Evolutionary conservation across 371 early-diverging fungal genomes (phyloP), one percentile per base, ranked within the genome.

Genomic region (Apophysomyces ossiformis): DNA sequence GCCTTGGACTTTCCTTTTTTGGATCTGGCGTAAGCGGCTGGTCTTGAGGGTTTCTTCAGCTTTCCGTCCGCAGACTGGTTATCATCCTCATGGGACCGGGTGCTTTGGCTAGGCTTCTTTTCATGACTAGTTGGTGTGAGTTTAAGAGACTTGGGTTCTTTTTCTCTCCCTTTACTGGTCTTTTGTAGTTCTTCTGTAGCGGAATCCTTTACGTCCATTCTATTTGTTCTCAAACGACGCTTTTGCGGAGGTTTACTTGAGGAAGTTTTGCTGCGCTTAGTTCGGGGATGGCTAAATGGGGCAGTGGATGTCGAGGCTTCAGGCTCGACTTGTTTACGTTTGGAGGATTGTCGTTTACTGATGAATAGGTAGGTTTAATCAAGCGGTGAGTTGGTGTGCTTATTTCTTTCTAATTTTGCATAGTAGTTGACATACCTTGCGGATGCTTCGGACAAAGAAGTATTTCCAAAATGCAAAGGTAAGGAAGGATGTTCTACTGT

Each of bases 1-100:
- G 65, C 69, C 38, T 69, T 69, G 16, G 45, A 64, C 37, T 69
- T 69, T 15, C 69, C 69, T 41, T 69, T 68, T 54, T 50, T 57
- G 18, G 44, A 63, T 16, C 58, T 58, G 36, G 37, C 45, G 13
- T 15, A 2, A 45, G 43, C 45, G 15, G 44, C 37, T 8, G 32
- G 16, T 9, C 26, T 45, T 37, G 18, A 21, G 18, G 38, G 44
- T 60, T 39, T 39, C 41, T 60, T 45, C 60, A 26, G 16, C 60
- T 60, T 60, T 35, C 41, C 44, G 8, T 60, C 45, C 16, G 60
- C 41, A 21, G 60, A 32, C 21, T n/a, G 41, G 41, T 21, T 41
- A 32, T 39, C 26, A 41, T 45, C 60, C 15, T 18, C 21, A 39
- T 60, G 39, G 15, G 18, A 18, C 13, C 35, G 45, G 41, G 41